Percentiles rank a stretch among this genome's conserved stretches.
These are phyloP conservation scores for Dactylonectria macrodidyma DNA, from an alignment of 2,329 filamentous ascomycete species.

Conservation along the genomic window DNA sequence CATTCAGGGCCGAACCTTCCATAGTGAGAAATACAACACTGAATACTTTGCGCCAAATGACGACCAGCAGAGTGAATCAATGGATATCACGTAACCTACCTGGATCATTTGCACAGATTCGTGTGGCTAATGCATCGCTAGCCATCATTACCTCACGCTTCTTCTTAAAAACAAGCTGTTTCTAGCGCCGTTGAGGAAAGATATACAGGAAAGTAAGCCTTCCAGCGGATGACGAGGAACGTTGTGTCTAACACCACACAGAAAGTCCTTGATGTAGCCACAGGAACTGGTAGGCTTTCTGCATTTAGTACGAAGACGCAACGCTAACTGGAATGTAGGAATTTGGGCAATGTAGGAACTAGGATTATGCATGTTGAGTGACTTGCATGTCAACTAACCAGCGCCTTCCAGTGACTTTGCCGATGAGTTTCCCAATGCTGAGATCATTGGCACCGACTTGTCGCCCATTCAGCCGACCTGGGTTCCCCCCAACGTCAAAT, in stretches of 20 bases:
- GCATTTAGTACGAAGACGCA: too few relatives aligned
- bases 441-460: constrained; percentile 67
- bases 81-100: constrained; percentile 26
- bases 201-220: neutral
- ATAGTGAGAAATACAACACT: constrained; percentile 25
- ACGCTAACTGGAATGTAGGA: too few relatives aligned
- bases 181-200: neutral
- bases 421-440: constrained; percentile 59
- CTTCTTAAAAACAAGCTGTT: constrained; percentile 5
- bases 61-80: constrained; percentile 26
- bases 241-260: neutral
- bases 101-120: too few relatives aligned
- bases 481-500: constrained; percentile 31
- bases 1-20: constrained; percentile 28
- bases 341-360: neutral
- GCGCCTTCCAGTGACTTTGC: constrained; percentile 61
- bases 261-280: constrained; percentile 1
- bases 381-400: neutral
- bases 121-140: neutral
- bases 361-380: too few relatives aligned
- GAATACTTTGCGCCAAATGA: constrained; percentile 32
- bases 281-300: neutral
- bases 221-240: neutral
- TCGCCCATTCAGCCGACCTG: constrained; percentile 64
- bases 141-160: constrained; percentile 28